Base-by-base conservation (phyloP, 768 basidiomycete genomes). In the Trametes cubensis region DNA sequence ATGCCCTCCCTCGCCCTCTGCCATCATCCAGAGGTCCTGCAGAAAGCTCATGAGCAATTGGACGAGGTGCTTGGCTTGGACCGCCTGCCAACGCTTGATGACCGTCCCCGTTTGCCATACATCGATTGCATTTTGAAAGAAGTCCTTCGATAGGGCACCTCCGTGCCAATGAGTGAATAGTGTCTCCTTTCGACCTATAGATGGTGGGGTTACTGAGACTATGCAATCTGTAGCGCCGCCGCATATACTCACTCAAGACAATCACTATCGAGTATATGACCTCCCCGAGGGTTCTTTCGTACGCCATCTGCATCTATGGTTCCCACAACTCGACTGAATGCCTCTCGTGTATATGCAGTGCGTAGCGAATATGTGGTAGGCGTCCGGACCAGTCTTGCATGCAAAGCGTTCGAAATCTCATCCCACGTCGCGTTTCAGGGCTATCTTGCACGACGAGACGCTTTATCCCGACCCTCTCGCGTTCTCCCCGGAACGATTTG, bases 401-500 rank as follows among this genome's bases (percentile, higher is more conserved):
- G 20, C 17, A 20, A n/a, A n/a, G n/a, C 48, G 6, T n/a, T 14
- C 40, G 30, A 6, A 4, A 25, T 10, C 41, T 42, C 42, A 40
- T 11, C 20, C 15, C 13, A 30, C 18, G 14, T 34, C 20, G 4
- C 13, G 20, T 15, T 28, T 3, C 21, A 66, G 61, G 62, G 59
- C 66, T 3, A 54, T 66, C 18, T 23, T 59, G 10, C 66, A 64
- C 50, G 62, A 66, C 56, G 55, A 57, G 7, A n/a, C 13, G 30
- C 23, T 61, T 15, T 67, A 64, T 34, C 47, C 59, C 6, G 53
- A 64, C 13, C 59, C 62, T 1, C 23, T 51, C 14, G n/a, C 17
- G 8, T 59, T 67, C 41, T 30, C 28, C 1, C 66, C 66, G 5
- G 60, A 67, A 30, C 59, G 66, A 11, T 67, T 56, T 25, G 48